Conservation (phyloP, 805 yeast genomes). For the Candida pseudoglaebosa region DNA sequence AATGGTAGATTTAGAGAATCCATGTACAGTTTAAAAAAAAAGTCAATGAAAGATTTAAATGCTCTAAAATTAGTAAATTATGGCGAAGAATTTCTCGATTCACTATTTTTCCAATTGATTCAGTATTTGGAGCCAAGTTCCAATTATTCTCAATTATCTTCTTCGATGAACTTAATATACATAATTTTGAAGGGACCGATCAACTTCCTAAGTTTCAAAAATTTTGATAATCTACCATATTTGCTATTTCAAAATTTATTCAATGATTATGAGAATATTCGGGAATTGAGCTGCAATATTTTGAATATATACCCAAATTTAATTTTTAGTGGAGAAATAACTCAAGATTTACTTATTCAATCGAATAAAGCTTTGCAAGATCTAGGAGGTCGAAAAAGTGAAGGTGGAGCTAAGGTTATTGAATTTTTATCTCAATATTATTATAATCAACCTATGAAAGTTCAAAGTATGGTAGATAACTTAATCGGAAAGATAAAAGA, state of each 20-base stretch:
- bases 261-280: constrained; percentile 74
- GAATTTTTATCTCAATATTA: constrained; percentile 45
- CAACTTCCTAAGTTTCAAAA: constrained; percentile 3
- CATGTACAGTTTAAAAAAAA: constrained; percentile 45
- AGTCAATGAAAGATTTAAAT: constrained; percentile 23
- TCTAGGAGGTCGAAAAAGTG: constrained; percentile 61
- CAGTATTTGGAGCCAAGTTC: constrained; percentile 44
- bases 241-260: constrained; percentile 54
- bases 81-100: constrained; percentile 6
- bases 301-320: constrained; percentile 1
- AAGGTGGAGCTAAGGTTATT: constrained; percentile 71
- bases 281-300: constrained; percentile 43
- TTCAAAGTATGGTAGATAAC: constrained; percentile 21
- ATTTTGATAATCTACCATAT: constrained; percentile 14
- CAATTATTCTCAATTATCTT: constrained; percentile 37
- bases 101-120: constrained; percentile 34
- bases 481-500: constrained; percentile 32
- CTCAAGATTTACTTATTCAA: constrained; percentile 2
- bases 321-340: background rate
- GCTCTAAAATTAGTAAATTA: background rate
- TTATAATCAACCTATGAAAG: constrained; percentile 15
- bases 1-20: constrained; percentile 62
- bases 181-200: constrained; percentile 1
- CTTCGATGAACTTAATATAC: constrained; percentile 7
- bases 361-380: constrained; percentile 25